Conservation (phyloP, 306 rosid species). For the Begonia fuchsioides region DNA sequence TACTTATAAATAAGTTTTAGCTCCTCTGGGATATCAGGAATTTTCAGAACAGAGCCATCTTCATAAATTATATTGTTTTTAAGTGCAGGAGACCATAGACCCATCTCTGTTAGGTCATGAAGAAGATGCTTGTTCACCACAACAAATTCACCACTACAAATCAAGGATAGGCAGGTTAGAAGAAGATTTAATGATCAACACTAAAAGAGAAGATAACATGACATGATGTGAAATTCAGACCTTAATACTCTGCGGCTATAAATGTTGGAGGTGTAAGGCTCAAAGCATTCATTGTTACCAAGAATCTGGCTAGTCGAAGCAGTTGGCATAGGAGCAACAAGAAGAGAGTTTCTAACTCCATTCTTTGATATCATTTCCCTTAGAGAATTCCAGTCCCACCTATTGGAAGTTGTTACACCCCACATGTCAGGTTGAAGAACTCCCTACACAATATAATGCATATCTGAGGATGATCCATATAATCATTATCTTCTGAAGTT, state of each 20-base stretch:
- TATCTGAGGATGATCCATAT: not conserved
- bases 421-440: slow-evolving; percentile 88
- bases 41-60: slow-evolving; percentile 64
- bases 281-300: slow-evolving; percentile 90
- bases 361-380: slow-evolving; percentile 31
- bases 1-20: slow-evolving; percentile 71
- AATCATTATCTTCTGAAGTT: too few relatives aligned
- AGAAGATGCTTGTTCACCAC: slow-evolving; percentile 88
- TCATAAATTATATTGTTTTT: slow-evolving; percentile 63
- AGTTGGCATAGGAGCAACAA: slow-evolving; percentile 89
- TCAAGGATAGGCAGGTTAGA: not conserved
- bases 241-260: slow-evolving; percentile 78
- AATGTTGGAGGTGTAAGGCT: slow-evolving; percentile 83
- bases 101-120: slow-evolving; percentile 77
- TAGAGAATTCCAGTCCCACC: slow-evolving; percentile 64
- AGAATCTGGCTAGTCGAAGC: slow-evolving; percentile 94
- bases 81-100: slow-evolving; percentile 62
- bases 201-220: not conserved
- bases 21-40: slow-evolving; percentile 47
- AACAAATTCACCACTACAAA: slow-evolving; percentile 77
- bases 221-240: slow-evolving; percentile 25
- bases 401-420: slow-evolving; percentile 48
- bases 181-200: too few relatives aligned
- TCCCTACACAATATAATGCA: slow-evolving; percentile 37
- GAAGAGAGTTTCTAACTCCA: slow-evolving; percentile 82